These are phyloP conservation scores for Eucalyptus curtisii DNA, from an alignment of 345 rosid genomes.

Conservation along the genomic window DNA sequence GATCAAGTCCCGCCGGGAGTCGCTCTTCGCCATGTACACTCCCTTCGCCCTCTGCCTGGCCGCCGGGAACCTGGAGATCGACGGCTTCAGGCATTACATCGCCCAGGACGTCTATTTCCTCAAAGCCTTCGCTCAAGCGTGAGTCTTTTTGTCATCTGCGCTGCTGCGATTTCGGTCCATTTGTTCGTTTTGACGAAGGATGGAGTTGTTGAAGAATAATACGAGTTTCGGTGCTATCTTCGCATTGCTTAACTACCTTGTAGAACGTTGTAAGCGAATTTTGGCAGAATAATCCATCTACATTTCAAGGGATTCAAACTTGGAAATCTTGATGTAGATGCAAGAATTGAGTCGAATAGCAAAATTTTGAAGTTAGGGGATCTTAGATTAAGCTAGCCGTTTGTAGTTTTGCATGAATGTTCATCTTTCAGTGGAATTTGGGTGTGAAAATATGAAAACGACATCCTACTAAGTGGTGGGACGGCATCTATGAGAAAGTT, in stretches of 20 bases:
- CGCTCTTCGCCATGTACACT: conserved; percentile 53
- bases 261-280: background rate
- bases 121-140: conserved; percentile 87
- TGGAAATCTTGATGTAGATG: background rate
- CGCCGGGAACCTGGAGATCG: conserved; percentile 66
- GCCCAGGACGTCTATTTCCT: conserved; percentile 85
- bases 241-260: background rate
- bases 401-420: background rate
- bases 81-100: conserved; percentile 61
- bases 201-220: background rate
- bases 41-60: conserved; percentile 73
- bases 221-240: background rate
- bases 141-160: conserved; percentile 12
- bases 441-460: background rate
- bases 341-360: background rate
- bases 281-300: background rate
- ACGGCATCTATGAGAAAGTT: background rate
- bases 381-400: background rate
- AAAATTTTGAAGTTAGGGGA: background rate
- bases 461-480: background rate
- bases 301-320: background rate
- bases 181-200: background rate
- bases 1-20: conserved; percentile 60
- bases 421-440: background rate
- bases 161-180: background rate